Conservation (phyloP, 2,329 filamentous ascomycete species). For the Hymenoscyphus infarciens region DNA sequence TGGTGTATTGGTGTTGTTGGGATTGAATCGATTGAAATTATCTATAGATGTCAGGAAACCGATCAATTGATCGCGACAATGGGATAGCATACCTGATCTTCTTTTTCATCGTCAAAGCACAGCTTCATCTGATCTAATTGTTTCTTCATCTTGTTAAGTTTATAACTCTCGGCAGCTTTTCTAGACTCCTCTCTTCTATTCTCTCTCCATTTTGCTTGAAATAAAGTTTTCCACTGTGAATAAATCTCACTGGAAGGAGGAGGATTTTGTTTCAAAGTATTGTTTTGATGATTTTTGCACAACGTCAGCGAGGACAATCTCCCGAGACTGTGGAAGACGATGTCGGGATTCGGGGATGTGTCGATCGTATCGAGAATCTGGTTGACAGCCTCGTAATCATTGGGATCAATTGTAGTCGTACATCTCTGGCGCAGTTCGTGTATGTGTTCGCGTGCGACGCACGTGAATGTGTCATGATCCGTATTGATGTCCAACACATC, state of each 20-base stretch:
- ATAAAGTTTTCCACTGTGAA: conserved; percentile 12
- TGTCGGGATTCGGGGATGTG: conserved; percentile 6
- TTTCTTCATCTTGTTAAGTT: conserved; percentile 7
- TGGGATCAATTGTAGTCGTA: conserved; percentile 1
- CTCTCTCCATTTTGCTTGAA: conserved; percentile 9
- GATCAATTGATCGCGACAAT: neutral
- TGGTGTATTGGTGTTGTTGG: neutral
- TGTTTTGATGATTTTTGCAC: conserved; percentile 8
- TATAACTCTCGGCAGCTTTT: conserved; percentile 7
- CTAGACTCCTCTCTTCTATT: conserved; percentile 4
- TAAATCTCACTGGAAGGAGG: conserved; percentile 2
- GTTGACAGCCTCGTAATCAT: conserved; percentile 3
- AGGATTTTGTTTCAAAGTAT: conserved; percentile 5
- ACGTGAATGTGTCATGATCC: conserved; percentile 5
- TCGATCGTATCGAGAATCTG: conserved; percentile 10
- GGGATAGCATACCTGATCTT: conserved; percentile 8
- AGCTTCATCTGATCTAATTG: conserved; percentile 4
- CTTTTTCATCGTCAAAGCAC: conserved; percentile 8
- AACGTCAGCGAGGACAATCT: conserved; percentile 7
- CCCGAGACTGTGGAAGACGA: conserved; percentile 9
- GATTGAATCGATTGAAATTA: neutral
- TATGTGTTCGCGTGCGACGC: conserved; percentile 2
- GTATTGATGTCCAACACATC: conserved; percentile 8
- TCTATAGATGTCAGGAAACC: neutral
- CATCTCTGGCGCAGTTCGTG: neutral